phyloP scores from a whole-genome alignment of 108 stramenopile species.

The Skeletonema tropicum region DNA sequence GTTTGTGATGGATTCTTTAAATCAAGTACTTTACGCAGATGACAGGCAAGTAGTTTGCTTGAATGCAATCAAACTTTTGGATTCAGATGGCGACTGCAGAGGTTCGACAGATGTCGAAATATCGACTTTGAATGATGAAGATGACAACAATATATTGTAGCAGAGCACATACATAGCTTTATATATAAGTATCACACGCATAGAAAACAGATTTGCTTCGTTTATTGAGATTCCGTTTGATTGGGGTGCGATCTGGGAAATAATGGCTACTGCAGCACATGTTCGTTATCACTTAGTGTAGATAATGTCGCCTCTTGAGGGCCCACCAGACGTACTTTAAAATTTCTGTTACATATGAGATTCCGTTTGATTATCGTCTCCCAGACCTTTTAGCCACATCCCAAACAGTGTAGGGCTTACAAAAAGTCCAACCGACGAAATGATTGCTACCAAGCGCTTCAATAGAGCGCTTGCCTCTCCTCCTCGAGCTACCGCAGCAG shows the following conservation, averaged over 20 bases:
- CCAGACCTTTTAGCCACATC: constrained; percentile 42
- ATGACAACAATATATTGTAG: constrained; percentile 18
- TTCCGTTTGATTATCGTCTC: no score
- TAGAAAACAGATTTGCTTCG: not conserved
- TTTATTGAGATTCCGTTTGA: no score
- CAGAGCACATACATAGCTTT: not conserved
- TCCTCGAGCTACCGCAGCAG: constrained; percentile 58
- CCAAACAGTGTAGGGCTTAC: constrained; percentile 43
- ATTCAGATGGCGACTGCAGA: constrained; percentile 62
- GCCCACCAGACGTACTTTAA: no score
- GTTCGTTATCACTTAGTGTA: no score
- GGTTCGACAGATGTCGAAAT: constrained; percentile 71
- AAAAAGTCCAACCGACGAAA: constrained; percentile 33
- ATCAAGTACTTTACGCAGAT: constrained; percentile 74
- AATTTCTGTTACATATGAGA: no score
- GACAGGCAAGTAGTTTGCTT: constrained; percentile 79
- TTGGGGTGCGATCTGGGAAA: no score
- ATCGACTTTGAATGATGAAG: constrained; percentile 41
- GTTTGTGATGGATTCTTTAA: constrained; percentile 87
- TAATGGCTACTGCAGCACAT: no score
- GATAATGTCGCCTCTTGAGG: no score
- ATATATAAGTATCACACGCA: not conserved
- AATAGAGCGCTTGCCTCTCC: constrained; percentile 27
- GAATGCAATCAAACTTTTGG: constrained; percentile 69
- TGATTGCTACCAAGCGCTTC: constrained; percentile 34